phyloP scores from a whole-genome alignment of 2,329 filamentous ascomycete genomes.

The Coccinonectria pachysandricola region DNA sequence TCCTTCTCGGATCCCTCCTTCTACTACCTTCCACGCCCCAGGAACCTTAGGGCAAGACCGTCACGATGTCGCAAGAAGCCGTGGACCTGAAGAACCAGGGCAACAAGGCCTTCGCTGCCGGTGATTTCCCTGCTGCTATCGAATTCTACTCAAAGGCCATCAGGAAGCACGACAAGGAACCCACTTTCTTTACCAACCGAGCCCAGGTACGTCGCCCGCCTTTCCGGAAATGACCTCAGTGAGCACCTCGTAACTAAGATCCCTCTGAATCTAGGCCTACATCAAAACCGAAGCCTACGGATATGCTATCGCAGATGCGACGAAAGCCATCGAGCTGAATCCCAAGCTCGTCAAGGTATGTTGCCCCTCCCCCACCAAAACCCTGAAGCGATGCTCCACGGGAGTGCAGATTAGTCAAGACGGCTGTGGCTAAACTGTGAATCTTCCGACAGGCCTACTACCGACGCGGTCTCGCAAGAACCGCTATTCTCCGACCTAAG shows the following conservation, averaged over 20 bases:
- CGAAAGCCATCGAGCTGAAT: constrained; percentile 83
- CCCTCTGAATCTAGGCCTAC: too few relatives aligned
- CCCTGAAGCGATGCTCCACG: too few relatives aligned
- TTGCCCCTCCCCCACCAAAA: too few relatives aligned
- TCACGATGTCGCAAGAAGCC: constrained; percentile 51
- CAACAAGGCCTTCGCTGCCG: constrained; percentile 81
- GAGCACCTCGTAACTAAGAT: too few relatives aligned
- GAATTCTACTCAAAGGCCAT: constrained; percentile 84
- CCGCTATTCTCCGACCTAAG: constrained; percentile 78
- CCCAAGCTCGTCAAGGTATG: constrained; percentile 77
- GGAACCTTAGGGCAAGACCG: constrained; percentile 1
- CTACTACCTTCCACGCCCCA: background rate
- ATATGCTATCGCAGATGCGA: constrained; percentile 82
- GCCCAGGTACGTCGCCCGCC: constrained; percentile 71
- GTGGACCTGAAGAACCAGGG: constrained; percentile 83
- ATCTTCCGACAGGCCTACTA: constrained; percentile 88
- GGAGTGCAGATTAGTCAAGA: too few relatives aligned
- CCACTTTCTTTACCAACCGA: constrained; percentile 87
- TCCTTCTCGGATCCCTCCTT: too few relatives aligned
- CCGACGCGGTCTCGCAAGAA: constrained; percentile 81
- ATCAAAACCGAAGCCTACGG: constrained; percentile 95
- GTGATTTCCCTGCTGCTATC: constrained; percentile 77
- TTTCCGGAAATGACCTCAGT: too few relatives aligned
- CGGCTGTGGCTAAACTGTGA: constrained; percentile 2
- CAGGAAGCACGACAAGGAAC: constrained; percentile 68